Conservation (phyloP, 2,329 filamentous ascomycete species). For the Curvularia sp. region DNA sequence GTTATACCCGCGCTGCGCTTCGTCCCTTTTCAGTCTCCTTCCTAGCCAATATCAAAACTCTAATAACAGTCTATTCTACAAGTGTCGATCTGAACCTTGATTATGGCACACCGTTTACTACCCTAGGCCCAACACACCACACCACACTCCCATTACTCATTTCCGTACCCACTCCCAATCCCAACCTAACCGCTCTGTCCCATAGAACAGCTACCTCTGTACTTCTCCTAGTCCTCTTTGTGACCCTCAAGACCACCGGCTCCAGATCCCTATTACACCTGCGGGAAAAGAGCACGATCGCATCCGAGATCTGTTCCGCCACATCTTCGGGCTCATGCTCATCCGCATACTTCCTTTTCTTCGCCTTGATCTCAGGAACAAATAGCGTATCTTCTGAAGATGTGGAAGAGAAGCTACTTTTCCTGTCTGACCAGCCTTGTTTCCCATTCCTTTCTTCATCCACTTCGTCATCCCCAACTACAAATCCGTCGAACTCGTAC, state of each 20-base stretch:
- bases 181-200: not conserved
- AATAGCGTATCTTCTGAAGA: slow-evolving; percentile 2
- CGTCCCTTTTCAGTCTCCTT: not conserved
- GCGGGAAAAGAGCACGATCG: slow-evolving; percentile 22
- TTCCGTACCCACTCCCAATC: not conserved
- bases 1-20: not conserved
- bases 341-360: not conserved
- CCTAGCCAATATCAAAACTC: not conserved
- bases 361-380: not conserved
- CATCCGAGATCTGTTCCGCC: slow-evolving; percentile 28
- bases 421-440: not conserved
- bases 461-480: not conserved
- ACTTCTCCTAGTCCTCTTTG: not conserved
- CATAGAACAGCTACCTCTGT: not conserved
- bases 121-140: not conserved
- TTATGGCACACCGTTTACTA: not conserved
- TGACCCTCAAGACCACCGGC: slow-evolving; percentile 15
- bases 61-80: not conserved
- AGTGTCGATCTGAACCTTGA: not conserved
- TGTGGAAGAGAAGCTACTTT: not conserved
- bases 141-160: not conserved
- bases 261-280: slow-evolving; percentile 18
- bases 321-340: slow-evolving; percentile 9
- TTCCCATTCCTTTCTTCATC: slow-evolving; percentile 1
- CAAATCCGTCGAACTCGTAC: not conserved